Conservation (phyloP, 2,329 filamentous ascomycete species). For the Rhinocladiella mackenziei region DNA sequence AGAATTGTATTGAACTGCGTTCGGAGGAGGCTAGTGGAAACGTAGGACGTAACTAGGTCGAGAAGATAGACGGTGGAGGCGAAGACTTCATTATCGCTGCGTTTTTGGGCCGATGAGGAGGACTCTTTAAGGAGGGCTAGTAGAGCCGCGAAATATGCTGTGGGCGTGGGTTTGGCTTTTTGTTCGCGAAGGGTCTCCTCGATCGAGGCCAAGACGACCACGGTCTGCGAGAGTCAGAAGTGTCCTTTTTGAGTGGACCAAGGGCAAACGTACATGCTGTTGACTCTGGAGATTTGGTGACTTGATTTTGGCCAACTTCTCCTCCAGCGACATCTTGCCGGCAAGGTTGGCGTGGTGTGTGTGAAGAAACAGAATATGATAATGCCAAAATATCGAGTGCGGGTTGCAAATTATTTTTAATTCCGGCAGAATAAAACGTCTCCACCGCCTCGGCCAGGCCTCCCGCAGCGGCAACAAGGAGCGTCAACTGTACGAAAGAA, state of each 20-base stretch:
- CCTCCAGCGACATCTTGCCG: constrained; percentile 57
- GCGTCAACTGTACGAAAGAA: no score
- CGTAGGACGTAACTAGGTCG: constrained; percentile 81
- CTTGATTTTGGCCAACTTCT: constrained; percentile 96
- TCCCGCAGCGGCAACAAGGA: no score
- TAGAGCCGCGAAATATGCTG: constrained; percentile 93
- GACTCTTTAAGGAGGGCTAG: constrained; percentile 81
- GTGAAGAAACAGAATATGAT: background rate
- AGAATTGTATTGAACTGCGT: constrained; percentile 95
- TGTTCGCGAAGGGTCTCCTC: constrained; percentile 90
- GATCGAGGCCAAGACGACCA: constrained; percentile 81
- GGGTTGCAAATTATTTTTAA: constrained; percentile 9
- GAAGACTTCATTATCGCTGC: constrained; percentile 75
- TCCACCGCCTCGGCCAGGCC: constrained; percentile 11
- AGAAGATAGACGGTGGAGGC: constrained; percentile 91
- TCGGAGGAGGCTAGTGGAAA: constrained; percentile 80
- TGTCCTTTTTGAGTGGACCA: background rate
- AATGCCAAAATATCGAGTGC: constrained; percentile 2
- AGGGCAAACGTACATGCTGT: constrained; percentile 64
- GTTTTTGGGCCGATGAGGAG: constrained; percentile 57
- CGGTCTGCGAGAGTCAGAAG: constrained; percentile 55
- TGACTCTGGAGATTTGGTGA: constrained; percentile 94
- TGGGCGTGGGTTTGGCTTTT: constrained; percentile 75
- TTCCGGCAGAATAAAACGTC: constrained; percentile 14
- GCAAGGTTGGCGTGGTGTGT: background rate